Percentiles rank a stretch among this genome's conserved stretches.
phyloP scores from a whole-genome alignment of 1,284 basidiomycete genomes.

The Cryptococcus sp. region DNA sequence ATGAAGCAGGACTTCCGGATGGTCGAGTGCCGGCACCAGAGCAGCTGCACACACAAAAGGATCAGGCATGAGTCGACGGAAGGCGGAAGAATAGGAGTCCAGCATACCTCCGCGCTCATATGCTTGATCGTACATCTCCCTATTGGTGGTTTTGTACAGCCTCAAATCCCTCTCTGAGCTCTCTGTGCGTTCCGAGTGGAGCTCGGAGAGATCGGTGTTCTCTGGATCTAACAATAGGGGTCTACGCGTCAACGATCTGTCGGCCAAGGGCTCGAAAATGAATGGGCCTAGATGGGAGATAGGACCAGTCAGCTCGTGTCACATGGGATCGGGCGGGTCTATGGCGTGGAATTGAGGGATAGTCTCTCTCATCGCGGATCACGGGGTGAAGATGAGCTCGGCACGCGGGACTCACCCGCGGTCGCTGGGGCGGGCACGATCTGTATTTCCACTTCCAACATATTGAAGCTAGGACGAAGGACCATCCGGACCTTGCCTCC shows the following conservation, averaged over 20 bases:
- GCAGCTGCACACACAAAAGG: background rate
- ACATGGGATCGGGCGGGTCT: too few relatives aligned
- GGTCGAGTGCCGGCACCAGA: slow-evolving; percentile 3
- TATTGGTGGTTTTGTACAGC: slow-evolving; percentile 41
- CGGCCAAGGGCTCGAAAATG: slow-evolving; percentile 3
- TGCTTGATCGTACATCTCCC: slow-evolving; percentile 41
- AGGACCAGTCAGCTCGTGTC: too few relatives aligned
- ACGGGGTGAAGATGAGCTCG: too few relatives aligned
- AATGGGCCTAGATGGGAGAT: slow-evolving; percentile 35
- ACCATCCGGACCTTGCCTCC: slow-evolving; percentile 32
- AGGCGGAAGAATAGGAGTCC: background rate
- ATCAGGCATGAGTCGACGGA: background rate
- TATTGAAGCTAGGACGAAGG: slow-evolving; percentile 14
- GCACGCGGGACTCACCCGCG: slow-evolving; percentile 23
- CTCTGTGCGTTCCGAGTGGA: slow-evolving; percentile 1
- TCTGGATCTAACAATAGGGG: slow-evolving; percentile 34
- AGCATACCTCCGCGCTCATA: slow-evolving; percentile 26
- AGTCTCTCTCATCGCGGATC: too few relatives aligned
- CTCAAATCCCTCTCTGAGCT: slow-evolving; percentile 15
- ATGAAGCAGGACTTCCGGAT: slow-evolving; percentile 42
- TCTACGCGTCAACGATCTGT: slow-evolving; percentile 8
- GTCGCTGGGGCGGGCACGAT: slow-evolving; percentile 31
- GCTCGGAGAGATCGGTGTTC: slow-evolving; percentile 6
- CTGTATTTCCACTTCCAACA: slow-evolving; percentile 25
- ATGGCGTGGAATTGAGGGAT: too few relatives aligned